A percentile compares a stretch with the other conserved stretches of the same genome.
Conservation (phyloP, 495 filamentous ascomycete species). For the Penicillium daleae region DNA sequence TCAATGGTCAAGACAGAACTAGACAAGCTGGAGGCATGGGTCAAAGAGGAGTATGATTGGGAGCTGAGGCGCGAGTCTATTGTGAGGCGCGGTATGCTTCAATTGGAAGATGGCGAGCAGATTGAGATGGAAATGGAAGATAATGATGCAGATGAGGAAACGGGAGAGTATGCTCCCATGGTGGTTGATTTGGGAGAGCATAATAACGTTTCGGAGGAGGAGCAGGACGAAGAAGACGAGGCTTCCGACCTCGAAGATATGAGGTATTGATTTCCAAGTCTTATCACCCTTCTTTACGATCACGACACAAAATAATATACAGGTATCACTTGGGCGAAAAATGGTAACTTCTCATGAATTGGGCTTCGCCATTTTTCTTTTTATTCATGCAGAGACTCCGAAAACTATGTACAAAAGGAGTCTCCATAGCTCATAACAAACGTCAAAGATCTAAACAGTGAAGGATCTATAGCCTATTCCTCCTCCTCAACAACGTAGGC, state of each 20-base stretch:
- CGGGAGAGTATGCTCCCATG: constrained; percentile 83
- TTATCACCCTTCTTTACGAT: not conserved
- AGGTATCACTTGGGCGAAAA: not conserved
- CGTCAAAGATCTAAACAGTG: not conserved
- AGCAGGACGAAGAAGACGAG: constrained; percentile 6
- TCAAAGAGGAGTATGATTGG: constrained; percentile 66
- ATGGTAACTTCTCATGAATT: not conserved
- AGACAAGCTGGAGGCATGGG: constrained; percentile 58
- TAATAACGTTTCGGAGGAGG: not conserved
- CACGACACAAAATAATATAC: not conserved
- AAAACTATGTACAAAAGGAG: not conserved
- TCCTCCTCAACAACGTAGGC: constrained; percentile 68
- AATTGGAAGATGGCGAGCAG: constrained; percentile 76
- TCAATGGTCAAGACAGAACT: constrained; percentile 54
- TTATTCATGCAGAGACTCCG: constrained; percentile 1
- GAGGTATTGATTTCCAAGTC: constrained; percentile 14
- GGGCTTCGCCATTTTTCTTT: not conserved
- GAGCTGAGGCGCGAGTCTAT: constrained; percentile 58
- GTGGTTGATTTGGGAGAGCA: constrained; percentile 61
- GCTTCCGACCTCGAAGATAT: constrained; percentile 15
- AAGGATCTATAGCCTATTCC: constrained; percentile 23
- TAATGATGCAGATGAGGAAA: constrained; percentile 80
- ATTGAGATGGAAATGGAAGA: constrained; percentile 78
- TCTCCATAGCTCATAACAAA: not conserved
- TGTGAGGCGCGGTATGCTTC: constrained; percentile 65